Evolutionary conservation across 306 rosid genomes (phyloP).

Genomic region (Cucurbita pepo): DNA sequence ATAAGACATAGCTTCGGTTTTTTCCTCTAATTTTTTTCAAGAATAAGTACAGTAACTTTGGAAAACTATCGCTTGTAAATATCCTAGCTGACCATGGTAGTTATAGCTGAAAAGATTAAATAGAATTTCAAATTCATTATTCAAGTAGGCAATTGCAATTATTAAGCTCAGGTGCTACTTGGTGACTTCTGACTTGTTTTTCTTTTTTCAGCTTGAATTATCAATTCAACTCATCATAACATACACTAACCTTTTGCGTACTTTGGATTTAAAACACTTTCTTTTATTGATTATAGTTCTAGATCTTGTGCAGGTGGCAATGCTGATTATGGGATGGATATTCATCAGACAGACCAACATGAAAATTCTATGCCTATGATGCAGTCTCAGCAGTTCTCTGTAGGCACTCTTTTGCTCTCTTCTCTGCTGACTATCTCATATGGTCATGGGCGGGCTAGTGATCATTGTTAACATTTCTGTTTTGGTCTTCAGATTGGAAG

Average conservation of each 20-base stretch:
- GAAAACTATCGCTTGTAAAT: background rate
- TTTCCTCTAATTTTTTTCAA: background rate
- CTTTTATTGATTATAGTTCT: constrained; percentile 14
- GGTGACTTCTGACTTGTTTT: background rate
- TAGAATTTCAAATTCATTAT: background rate
- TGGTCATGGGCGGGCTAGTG: background rate
- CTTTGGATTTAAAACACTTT: background rate
- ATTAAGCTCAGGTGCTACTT: background rate
- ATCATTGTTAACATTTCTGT: background rate
- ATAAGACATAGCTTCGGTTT: background rate
- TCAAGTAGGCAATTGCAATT: background rate
- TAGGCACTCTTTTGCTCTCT: constrained; percentile 15
- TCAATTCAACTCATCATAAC: background rate
- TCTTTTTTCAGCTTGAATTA: background rate
- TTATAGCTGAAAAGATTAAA: background rate
- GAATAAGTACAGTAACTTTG: background rate
- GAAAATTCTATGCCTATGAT: constrained; percentile 71
- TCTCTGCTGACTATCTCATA: background rate
- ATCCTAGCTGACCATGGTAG: background rate
- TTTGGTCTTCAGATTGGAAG: constrained; percentile 54
- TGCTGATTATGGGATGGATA: constrained; percentile 69
- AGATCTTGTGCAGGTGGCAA: constrained; percentile 49
- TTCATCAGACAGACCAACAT: constrained; percentile 96
- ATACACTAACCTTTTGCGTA: background rate
- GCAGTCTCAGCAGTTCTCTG: constrained; percentile 91